These are phyloP conservation scores for Saururus chinensis DNA, from an alignment of 164 flowering plant genomes.

Conservation along the genomic window DNA sequence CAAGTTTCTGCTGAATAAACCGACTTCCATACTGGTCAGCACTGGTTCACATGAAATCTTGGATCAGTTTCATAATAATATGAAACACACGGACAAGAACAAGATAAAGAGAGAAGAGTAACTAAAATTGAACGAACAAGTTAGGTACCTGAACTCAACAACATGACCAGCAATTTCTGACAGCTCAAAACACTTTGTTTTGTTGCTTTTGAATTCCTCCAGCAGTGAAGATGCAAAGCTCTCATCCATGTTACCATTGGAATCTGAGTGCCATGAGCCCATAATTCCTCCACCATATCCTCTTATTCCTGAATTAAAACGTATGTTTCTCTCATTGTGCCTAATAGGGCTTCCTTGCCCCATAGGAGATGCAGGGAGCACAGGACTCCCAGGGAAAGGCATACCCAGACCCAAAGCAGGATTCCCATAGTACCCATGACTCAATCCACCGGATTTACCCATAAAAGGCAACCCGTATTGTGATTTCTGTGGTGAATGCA, in stretches of 20 bases:
- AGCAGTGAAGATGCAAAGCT: slow-evolving; percentile 66
- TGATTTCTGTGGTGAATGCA: slow-evolving; percentile 60
- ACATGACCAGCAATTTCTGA: slow-evolving; percentile 86
- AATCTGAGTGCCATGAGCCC: slow-evolving; percentile 65
- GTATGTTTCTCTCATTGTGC: slow-evolving; percentile 43
- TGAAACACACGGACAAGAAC: neutral
- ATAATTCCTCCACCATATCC: slow-evolving; percentile 45
- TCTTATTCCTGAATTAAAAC: slow-evolving; percentile 67
- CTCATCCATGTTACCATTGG: slow-evolving; percentile 42
- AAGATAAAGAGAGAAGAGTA: neutral
- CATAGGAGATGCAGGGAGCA: slow-evolving; percentile 49
- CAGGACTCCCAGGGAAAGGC: slow-evolving; percentile 65
- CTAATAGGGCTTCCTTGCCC: slow-evolving; percentile 59
- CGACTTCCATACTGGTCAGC: slow-evolving; percentile 98
- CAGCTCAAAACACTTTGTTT: slow-evolving; percentile 80
- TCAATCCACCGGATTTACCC: slow-evolving; percentile 43
- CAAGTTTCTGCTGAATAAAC: slow-evolving; percentile 96
- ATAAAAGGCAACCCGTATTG: slow-evolving; percentile 44
- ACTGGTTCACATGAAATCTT: slow-evolving; percentile 31
- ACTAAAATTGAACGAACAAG: neutral
- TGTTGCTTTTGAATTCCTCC: slow-evolving; percentile 87
- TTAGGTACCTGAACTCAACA: slow-evolving; percentile 77
- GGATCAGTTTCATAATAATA: neutral
- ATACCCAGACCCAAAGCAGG: slow-evolving; percentile 54
- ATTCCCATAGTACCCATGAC: slow-evolving; percentile 53